These are phyloP conservation scores for Phanerodontia chrysosporium DNA, from an alignment of 768 basidiomycete species.

Conservation along the genomic window DNA sequence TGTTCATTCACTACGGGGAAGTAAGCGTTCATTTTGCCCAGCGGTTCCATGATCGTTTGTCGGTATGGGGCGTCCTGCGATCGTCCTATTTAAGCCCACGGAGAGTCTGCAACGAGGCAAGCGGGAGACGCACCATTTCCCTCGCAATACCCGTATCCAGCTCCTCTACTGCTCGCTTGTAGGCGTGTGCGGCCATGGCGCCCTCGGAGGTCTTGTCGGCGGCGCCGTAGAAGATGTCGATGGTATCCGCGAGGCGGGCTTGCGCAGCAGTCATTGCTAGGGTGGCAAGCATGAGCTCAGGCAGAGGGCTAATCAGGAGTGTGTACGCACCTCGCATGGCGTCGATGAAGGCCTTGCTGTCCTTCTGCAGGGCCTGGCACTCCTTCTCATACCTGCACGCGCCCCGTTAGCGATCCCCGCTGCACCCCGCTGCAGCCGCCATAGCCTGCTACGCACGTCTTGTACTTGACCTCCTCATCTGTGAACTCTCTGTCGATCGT, in stretches of 20 bases:
- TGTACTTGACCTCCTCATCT: slow-evolving; percentile 88
- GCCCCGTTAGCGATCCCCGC: background rate
- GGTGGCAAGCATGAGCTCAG: background rate
- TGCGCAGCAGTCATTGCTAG: slow-evolving; percentile 94
- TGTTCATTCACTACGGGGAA: slow-evolving; percentile 93
- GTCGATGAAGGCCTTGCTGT: slow-evolving; percentile 92
- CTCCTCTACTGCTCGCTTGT: slow-evolving; percentile 93
- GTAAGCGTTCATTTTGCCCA: slow-evolving; percentile 95
- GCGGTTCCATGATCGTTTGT: slow-evolving; percentile 90
- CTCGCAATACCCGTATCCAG: slow-evolving; percentile 79
- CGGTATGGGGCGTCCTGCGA: slow-evolving; percentile 88
- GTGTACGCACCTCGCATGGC: slow-evolving; percentile 76
- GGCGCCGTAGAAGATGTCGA: slow-evolving; percentile 88
- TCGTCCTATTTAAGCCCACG: background rate
- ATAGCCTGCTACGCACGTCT: slow-evolving; percentile 83
- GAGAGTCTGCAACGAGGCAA: background rate
- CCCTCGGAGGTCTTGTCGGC: slow-evolving; percentile 83
- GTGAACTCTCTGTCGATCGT: slow-evolving; percentile 93
- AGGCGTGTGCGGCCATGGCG: slow-evolving; percentile 96
- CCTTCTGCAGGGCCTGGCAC: slow-evolving; percentile 88
- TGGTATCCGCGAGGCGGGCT: slow-evolving; percentile 85
- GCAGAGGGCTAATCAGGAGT: background rate
- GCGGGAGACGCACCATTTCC: slow-evolving; percentile 62
- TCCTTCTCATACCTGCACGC: slow-evolving; percentile 88
- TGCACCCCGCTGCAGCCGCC: too few species aligned